phyloP scores from a whole-genome alignment of 176 grass and related monocot genomes.

The Musa troglodytarum region DNA sequence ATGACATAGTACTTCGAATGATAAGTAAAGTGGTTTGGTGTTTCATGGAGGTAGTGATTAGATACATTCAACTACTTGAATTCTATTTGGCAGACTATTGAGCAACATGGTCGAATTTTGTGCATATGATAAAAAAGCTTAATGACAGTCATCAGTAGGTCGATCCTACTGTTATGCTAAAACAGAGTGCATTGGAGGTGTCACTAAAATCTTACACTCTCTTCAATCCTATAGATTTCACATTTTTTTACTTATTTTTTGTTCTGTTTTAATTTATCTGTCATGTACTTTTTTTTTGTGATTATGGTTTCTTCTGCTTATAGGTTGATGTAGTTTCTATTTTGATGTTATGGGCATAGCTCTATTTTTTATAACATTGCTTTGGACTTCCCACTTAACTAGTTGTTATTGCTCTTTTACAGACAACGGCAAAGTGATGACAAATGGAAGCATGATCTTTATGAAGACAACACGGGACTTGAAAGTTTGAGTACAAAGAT shows the following conservation, averaged over 20 bases:
- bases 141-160: no score
- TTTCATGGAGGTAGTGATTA: no score
- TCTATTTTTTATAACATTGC: neutral
- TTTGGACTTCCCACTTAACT: neutral
- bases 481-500: constrained; percentile 52
- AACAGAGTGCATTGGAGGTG: neutral
- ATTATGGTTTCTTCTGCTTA: neutral
- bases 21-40: no score
- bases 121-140: no score
- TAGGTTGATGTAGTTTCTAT: neutral
- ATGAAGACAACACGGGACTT: constrained; percentile 42
- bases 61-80: no score
- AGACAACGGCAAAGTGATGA: constrained; percentile 91
- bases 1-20: no score
- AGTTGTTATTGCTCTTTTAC: neutral
- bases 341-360: neutral
- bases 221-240: neutral
- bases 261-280: neutral
- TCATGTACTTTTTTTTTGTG: neutral
- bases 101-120: no score
- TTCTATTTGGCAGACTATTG: no score
- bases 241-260: neutral
- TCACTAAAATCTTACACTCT: neutral
- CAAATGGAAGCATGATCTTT: constrained; percentile 98
- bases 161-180: no score